Evolutionary conservation across 2,329 filamentous ascomycete species (phyloP).

Genomic region (Trichophyton verrucosum): DNA sequence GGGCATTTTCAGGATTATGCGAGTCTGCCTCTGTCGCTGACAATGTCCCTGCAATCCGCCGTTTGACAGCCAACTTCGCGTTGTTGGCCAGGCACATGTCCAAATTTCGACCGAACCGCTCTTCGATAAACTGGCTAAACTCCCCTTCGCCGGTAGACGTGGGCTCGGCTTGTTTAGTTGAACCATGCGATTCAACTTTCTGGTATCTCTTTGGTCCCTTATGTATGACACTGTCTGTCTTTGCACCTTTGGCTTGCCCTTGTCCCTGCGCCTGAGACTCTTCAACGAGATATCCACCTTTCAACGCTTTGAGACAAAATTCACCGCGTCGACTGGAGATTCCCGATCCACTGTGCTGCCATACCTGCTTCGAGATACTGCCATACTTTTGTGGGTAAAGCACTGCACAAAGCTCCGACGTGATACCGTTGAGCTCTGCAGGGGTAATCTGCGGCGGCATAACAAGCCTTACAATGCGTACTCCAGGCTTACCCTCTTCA

Average conservation of each 20-base stretch:
- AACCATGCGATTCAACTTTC: slow-evolving; percentile 37
- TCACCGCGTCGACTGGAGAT: slow-evolving; percentile 83
- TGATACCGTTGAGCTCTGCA: slow-evolving; percentile 37
- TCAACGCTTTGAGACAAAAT: slow-evolving; percentile 67
- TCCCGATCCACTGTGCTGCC: slow-evolving; percentile 92
- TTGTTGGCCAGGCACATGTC: slow-evolving; percentile 65
- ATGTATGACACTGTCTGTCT: slow-evolving; percentile 20
- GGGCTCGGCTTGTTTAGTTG: slow-evolving; percentile 12
- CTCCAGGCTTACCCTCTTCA: slow-evolving; percentile 33
- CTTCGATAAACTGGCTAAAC: slow-evolving; percentile 72
- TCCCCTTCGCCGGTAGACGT: slow-evolving; percentile 43
- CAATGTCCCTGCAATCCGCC: slow-evolving; percentile 78
- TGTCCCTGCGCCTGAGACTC: slow-evolving; percentile 21
- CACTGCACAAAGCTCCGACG: slow-evolving; percentile 55
- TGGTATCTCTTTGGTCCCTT: slow-evolving; percentile 77
- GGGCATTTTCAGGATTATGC: slow-evolving; percentile 25
- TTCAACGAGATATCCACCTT: slow-evolving; percentile 53
- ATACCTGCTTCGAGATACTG: slow-evolving; percentile 76
- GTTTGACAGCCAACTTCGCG: slow-evolving; percentile 72
- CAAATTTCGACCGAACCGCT: slow-evolving; percentile 85
- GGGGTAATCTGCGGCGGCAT: slow-evolving; percentile 52
- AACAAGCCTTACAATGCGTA: slow-evolving; percentile 43
- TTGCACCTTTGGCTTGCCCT: slow-evolving; percentile 4
- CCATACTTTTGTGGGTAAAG: slow-evolving; percentile 58
- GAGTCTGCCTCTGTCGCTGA: slow-evolving; percentile 55